Percentiles rank a stretch among this genome's conserved stretches.
Conservation (phyloP, 1,139 yeast genomes). For the Geotrichum cucujoidarum region DNA sequence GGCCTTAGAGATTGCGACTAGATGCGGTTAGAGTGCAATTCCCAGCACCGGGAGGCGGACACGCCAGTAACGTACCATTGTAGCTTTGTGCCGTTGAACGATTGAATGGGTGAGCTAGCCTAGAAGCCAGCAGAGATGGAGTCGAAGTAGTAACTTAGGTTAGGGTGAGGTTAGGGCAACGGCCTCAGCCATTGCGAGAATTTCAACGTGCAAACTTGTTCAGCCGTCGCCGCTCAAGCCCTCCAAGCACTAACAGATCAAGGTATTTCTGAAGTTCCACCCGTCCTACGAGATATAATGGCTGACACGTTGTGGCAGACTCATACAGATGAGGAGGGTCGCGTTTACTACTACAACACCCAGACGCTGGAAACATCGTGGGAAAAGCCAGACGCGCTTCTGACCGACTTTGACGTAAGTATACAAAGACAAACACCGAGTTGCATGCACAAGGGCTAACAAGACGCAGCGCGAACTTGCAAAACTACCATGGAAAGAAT, state of each 20-base stretch:
- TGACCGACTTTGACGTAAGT: conserved; percentile 28
- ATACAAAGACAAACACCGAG: background rate
- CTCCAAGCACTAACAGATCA: background rate
- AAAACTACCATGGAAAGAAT: conserved; percentile 55
- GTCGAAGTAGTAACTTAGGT: conserved; percentile 4
- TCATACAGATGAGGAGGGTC: conserved; percentile 59
- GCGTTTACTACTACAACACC: conserved; percentile 64
- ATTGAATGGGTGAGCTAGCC: background rate
- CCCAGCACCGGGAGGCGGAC: background rate
- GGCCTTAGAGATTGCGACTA: conserved; percentile 84
- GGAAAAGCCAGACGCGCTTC: conserved; percentile 65
- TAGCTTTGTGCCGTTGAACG: background rate
- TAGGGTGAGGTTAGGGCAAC: conserved; percentile 8
- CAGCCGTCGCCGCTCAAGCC: background rate
- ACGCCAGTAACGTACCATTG: background rate
- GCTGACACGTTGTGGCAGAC: conserved; percentile 51
- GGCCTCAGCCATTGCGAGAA: background rate
- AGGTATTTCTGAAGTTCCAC: background rate
- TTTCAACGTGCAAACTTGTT: background rate
- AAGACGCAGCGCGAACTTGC: conserved; percentile 35
- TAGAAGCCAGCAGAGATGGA: conserved; percentile 8
- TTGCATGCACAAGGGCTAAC: conserved; percentile 5
- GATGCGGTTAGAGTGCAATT: conserved; percentile 40
- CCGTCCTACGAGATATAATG: conserved; percentile 3
- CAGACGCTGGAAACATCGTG: conserved; percentile 69